phyloP scores from a whole-genome alignment of 129 eudicot genomes.

The Ambrosia artemisiifolia region DNA sequence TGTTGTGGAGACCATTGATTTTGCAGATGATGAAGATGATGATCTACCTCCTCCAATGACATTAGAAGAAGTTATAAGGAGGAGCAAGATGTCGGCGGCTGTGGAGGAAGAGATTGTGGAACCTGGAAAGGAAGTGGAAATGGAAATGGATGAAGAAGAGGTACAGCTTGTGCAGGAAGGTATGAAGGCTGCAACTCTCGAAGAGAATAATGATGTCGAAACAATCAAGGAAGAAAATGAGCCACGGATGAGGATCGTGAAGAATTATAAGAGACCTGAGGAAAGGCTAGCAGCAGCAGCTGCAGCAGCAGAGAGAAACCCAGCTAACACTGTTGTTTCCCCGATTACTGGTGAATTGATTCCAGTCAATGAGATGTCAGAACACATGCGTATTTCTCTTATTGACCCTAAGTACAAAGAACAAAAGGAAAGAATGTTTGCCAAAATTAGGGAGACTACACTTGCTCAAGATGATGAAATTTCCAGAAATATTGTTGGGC shows the following conservation, averaged over 20 bases:
- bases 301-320: slow-evolving; percentile 57
- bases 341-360: slow-evolving; percentile 87
- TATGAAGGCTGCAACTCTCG: slow-evolving; percentile 75
- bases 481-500: slow-evolving; percentile 74
- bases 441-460: slow-evolving; percentile 80
- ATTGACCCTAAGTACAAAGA: slow-evolving; percentile 94
- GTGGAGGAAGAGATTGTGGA: slow-evolving; percentile 63
- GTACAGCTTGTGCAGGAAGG: slow-evolving; percentile 88
- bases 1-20: slow-evolving; percentile 78
- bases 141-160: slow-evolving; percentile 98
- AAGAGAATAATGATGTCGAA: slow-evolving; percentile 50
- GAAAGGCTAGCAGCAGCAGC: slow-evolving; percentile 45
- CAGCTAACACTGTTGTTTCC: slow-evolving; percentile 70
- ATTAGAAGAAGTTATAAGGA: slow-evolving; percentile 80
- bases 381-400: slow-evolving; percentile 87
- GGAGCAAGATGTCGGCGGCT: slow-evolving; percentile 65
- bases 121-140: slow-evolving; percentile 83
- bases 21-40: slow-evolving; percentile 89
- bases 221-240: slow-evolving; percentile 58
- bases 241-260: slow-evolving; percentile 86
- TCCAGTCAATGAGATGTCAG: slow-evolving; percentile 85
- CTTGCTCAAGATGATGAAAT: slow-evolving; percentile 90
- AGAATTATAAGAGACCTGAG: slow-evolving; percentile 89
- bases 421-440: slow-evolving; percentile 96
- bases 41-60: slow-evolving; percentile 90